These are phyloP conservation scores for Xylaria palmicola DNA, from an alignment of 495 filamentous ascomycete species.

Conservation along the genomic window DNA sequence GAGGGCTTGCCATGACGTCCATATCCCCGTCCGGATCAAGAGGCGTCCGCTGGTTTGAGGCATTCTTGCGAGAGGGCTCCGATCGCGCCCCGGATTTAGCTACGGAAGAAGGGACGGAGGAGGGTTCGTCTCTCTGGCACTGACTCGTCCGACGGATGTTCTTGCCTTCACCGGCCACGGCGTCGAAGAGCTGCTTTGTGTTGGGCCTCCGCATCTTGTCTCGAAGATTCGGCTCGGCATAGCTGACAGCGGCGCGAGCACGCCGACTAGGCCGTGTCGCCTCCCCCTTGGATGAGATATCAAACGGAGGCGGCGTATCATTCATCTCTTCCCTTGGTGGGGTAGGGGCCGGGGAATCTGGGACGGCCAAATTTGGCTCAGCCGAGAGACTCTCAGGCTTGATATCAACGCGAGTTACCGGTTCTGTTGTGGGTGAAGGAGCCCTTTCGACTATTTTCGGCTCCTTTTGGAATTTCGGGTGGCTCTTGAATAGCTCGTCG, in stretches of 20 bases:
- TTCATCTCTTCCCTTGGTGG: constrained; percentile 32
- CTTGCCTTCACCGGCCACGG: constrained; percentile 58
- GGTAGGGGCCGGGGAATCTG: constrained; percentile 34
- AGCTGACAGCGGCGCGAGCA: constrained; percentile 67
- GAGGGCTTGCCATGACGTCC: constrained; percentile 28
- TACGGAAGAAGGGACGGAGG: constrained; percentile 22
- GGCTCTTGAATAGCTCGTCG: constrained; percentile 12
- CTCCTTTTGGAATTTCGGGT: constrained; percentile 17
- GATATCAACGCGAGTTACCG: constrained; percentile 23
- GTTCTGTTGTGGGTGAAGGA: constrained; percentile 13
- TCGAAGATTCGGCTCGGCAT: constrained; percentile 80
- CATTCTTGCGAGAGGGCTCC: constrained; percentile 22
- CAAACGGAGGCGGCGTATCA: constrained; percentile 57
- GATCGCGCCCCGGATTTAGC: constrained; percentile 22
- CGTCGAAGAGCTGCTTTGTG: constrained; percentile 70
- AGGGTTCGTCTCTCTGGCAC: constrained; percentile 29
- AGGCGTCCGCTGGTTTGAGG: constrained; percentile 4
- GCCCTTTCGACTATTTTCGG: constrained; percentile 28
- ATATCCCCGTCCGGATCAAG: not conserved
- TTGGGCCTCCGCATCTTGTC: constrained; percentile 81
- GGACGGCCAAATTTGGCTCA: constrained; percentile 28
- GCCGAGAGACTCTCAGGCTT: constrained; percentile 34
- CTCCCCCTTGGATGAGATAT: constrained; percentile 50
- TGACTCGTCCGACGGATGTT: constrained; percentile 36
- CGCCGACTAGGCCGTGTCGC: constrained; percentile 62